Evolutionary conservation across 306 rosid genomes (phyloP).

Genomic region (Echinosophora koreensis): DNA sequence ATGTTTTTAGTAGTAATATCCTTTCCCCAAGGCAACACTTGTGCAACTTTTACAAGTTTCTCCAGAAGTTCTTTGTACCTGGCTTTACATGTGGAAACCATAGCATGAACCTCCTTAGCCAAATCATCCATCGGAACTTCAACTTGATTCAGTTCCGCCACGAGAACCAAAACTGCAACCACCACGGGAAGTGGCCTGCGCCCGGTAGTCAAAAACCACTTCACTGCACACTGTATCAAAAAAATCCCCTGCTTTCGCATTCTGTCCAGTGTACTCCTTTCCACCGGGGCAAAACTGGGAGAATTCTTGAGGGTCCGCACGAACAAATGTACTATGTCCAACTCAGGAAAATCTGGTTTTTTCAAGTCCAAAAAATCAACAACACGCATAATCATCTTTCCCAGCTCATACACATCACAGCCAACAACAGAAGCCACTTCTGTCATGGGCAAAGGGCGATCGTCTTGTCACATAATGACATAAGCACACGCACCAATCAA

Average conservation of each 20-base stretch:
- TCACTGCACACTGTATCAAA: slow-evolving; percentile 71
- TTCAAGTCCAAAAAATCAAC: slow-evolving; percentile 62
- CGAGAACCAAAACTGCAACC: slow-evolving; percentile 74
- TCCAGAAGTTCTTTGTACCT: slow-evolving; percentile 73
- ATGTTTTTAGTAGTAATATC: slow-evolving; percentile 73
- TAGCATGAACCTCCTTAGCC: slow-evolving; percentile 68
- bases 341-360: slow-evolving; percentile 59
- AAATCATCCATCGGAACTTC: slow-evolving; percentile 57
- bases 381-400: slow-evolving; percentile 70
- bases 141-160: slow-evolving; percentile 68
- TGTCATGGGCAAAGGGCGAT: slow-evolving; percentile 61
- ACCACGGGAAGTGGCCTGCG: slow-evolving; percentile 77
- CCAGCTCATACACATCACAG: slow-evolving; percentile 66
- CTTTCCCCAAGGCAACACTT: slow-evolving; percentile 89
- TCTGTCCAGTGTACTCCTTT: slow-evolving; percentile 42
- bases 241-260: slow-evolving; percentile 74
- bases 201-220: slow-evolving; percentile 85
- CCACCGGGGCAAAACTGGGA: slow-evolving; percentile 38
- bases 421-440: slow-evolving; percentile 59
- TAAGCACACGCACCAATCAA: slow-evolving; percentile 77
- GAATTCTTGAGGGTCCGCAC: slow-evolving; percentile 60
- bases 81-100: slow-evolving; percentile 61
- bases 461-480: slow-evolving; percentile 66
- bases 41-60: slow-evolving; percentile 74
- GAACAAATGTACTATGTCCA: slow-evolving; percentile 63